A percentile compares a stretch with the other conserved stretches of the same genome.
phyloP scores from a whole-genome alignment of 768 basidiomycete species.

The Lyophyllum shimeji region DNA sequence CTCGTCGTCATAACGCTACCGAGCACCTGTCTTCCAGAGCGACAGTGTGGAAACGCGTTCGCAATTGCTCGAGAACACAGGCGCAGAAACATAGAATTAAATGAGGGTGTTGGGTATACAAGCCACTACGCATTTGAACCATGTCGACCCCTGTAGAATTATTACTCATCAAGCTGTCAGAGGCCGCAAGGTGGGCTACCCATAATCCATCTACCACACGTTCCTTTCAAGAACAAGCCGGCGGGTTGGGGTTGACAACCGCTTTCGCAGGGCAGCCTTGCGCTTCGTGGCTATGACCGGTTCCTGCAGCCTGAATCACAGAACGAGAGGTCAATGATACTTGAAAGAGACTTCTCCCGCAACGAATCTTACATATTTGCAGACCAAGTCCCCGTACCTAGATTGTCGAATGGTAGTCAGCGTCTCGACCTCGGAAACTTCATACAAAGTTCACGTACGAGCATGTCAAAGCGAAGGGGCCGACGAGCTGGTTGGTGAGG shows the following conservation, averaged over 20 bases:
- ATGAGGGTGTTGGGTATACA: background rate
- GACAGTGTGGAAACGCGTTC: too few species aligned
- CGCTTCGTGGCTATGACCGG: background rate
- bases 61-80: background rate
- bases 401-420: background rate
- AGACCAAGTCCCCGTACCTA: background rate
- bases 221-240: background rate
- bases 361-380: constrained; percentile 1
- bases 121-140: background rate
- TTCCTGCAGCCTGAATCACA: background rate
- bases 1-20: too few species aligned
- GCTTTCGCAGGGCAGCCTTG: background rate
- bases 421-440: background rate
- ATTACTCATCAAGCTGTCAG: background rate
- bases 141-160: background rate
- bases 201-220: background rate
- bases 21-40: too few species aligned
- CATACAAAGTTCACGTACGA: background rate
- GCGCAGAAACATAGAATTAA: background rate
- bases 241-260: background rate
- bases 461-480: constrained; percentile 1
- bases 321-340: background rate
- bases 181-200: background rate
- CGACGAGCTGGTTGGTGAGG: background rate
- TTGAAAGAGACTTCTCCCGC: background rate